Base-by-base conservation (phyloP, 495 filamentous ascomycete genomes). In the Tuber magnatum region DNA sequence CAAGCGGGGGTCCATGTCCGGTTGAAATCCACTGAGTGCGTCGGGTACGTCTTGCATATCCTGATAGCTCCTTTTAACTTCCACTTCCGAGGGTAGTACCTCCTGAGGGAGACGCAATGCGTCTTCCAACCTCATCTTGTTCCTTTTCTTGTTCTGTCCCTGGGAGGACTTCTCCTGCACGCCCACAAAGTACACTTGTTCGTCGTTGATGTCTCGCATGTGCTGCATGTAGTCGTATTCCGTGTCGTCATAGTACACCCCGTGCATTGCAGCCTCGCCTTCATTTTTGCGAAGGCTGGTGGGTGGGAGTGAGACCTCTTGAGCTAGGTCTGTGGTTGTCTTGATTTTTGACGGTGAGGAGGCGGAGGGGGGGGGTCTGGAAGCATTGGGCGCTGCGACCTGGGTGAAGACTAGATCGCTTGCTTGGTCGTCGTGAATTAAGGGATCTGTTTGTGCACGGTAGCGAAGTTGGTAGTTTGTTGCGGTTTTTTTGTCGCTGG, bases 181-280 rank as follows among this genome's bases (percentile, higher is more conserved):
- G 0, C 93, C 91, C 80, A 96, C 92, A 28, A 98, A 87, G 78
- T 95, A 97, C 69, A 92, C 87, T 32, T 89, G 88, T 61, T 91
- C 89, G 9, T 87, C 86, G 14, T 90, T 90, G 8, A 93, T 82
- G 74, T 97, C 95, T n/a, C 93, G 91, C 86, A 99, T 86, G 85
- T 99, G 96, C 84, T 99, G 95, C 95, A 99, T 98, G 85, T 99
- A 99, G 81, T 99, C 96, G 85, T 99, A 99, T 80, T 91, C 88
- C 73, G 93, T 91, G 84, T 99, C 95, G 82, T 90, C 89, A 81
- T 82, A 90, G 88, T 92, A 97, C 75, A 99, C 87, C 71, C 96
- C 96, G 84, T 97, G 88, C 84, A 92, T 92, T 76, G 96, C 95
- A 7, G 96, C 96, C 84, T 98, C 94, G 77, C 96, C 96, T 84